phyloP scores from a whole-genome alignment of 768 basidiomycete genomes.

The Pholiota conissans region DNA sequence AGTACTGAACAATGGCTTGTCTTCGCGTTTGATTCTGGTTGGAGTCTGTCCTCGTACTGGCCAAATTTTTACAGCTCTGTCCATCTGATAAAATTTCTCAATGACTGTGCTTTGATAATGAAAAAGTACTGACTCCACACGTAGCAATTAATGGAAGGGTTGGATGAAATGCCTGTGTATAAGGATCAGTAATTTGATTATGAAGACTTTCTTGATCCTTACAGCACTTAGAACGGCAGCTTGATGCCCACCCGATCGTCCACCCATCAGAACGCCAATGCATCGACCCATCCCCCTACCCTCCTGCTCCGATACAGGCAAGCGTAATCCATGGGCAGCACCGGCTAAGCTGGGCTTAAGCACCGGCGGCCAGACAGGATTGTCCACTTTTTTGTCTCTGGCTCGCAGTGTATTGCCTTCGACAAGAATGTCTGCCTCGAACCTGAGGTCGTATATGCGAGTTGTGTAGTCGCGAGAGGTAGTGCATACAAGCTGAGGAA shows the following conservation, averaged over 20 bases:
- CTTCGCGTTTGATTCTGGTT: conserved; percentile 53
- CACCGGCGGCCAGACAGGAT: conserved; percentile 61
- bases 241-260: conserved; percentile 71
- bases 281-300: conserved; percentile 67
- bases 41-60: conserved; percentile 40
- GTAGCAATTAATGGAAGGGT: conserved; percentile 68
- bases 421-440: conserved; percentile 22
- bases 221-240: conserved; percentile 71
- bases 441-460: conserved; percentile 65
- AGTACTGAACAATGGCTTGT: conserved; percentile 77
- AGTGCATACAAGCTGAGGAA: conserved; percentile 62
- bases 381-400: conserved; percentile 23
- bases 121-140: conserved; percentile 66
- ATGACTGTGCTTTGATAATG: too few species aligned
- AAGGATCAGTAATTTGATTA: background rate
- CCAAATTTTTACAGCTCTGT: conserved; percentile 80
- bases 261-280: conserved; percentile 64
- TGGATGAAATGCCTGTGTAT: conserved; percentile 65
- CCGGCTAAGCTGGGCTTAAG: conserved; percentile 55
- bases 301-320: conserved; percentile 58
- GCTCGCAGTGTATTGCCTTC: conserved; percentile 21
- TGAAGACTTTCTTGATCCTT: conserved; percentile 17
- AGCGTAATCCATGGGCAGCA: conserved; percentile 65
- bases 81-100: conserved; percentile 55
- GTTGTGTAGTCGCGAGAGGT: conserved; percentile 73